These are phyloP conservation scores for Tolypocladium amazonense DNA, from an alignment of 2,329 filamentous ascomycete genomes.

Conservation along the genomic window DNA sequence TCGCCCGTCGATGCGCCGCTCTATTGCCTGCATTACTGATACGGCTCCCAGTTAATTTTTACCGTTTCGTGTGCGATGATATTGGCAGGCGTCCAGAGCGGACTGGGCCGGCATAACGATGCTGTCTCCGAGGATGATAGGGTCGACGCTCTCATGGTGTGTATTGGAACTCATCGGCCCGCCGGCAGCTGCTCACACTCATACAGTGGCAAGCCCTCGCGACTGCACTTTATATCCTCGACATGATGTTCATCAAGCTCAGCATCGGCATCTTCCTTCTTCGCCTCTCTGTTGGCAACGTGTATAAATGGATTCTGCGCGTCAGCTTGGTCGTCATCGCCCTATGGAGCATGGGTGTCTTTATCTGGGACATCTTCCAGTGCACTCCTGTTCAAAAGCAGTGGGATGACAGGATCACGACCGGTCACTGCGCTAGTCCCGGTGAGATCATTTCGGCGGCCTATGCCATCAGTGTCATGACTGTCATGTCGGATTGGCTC, in stretches of 20 bases:
- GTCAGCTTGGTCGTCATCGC: slow-evolving; percentile 33
- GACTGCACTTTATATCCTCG: slow-evolving; percentile 36
- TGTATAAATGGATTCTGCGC: slow-evolving; percentile 38
- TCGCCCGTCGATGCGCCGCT: neutral
- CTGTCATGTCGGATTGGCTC: slow-evolving; percentile 42
- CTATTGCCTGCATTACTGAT: neutral
- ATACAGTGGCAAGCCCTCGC: slow-evolving; percentile 39
- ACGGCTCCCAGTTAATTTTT: slow-evolving; percentile 27
- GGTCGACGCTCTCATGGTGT: slow-evolving; percentile 35
- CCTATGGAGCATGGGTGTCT: slow-evolving; percentile 35
- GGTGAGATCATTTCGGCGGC: slow-evolving; percentile 35
- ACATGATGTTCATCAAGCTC: slow-evolving; percentile 48
- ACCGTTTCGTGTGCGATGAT: slow-evolving; percentile 37
- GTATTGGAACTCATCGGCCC: neutral
- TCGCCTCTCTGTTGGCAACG: slow-evolving; percentile 31
- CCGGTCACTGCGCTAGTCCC: slow-evolving; percentile 30
- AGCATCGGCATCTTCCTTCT: slow-evolving; percentile 44
- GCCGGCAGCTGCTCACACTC: neutral
- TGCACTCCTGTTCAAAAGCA: slow-evolving; percentile 38
- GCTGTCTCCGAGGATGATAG: slow-evolving; percentile 28
- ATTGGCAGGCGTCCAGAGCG: slow-evolving; percentile 27
- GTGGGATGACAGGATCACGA: slow-evolving; percentile 40
- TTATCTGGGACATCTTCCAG: slow-evolving; percentile 43
- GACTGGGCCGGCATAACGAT: slow-evolving; percentile 36
- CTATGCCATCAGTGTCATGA: slow-evolving; percentile 41